phyloP scores from a whole-genome alignment of 192 early-diverging fungal genomes.

The Mortierella hygrophila region DNA sequence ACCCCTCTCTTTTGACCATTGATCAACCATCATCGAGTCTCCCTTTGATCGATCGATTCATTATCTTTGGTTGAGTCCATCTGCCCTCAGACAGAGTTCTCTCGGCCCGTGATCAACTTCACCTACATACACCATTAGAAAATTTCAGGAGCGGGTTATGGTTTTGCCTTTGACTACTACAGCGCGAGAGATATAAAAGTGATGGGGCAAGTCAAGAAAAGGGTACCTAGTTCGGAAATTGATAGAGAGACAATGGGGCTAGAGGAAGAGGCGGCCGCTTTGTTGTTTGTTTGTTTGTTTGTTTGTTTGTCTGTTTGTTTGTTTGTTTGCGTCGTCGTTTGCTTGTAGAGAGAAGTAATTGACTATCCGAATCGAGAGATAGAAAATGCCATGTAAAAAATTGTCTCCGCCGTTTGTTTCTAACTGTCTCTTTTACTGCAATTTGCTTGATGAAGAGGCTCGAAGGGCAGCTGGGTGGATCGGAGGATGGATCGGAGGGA shows the following conservation, averaged over 20 bases:
- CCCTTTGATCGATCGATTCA: no score
- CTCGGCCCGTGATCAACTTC: neutral
- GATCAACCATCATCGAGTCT: no score
- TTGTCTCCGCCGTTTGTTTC: neutral
- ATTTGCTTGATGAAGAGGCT: neutral
- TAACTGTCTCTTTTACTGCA: neutral
- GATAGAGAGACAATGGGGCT: no score
- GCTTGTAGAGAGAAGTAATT: neutral
- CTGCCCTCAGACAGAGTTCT: no score
- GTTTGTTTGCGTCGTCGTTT: neutral
- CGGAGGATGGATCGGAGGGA: conserved; percentile 1
- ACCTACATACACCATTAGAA: neutral
- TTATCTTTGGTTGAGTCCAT: no score
- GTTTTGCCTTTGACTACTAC: neutral
- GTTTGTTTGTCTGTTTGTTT: neutral
- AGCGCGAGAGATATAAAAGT: neutral
- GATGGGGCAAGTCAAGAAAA: neutral
- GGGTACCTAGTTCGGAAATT: no score
- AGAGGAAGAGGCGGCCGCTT: no score
- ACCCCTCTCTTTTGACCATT: no score
- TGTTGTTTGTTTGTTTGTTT: neutral
- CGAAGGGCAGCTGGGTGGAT: neutral
- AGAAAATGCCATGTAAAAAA: neutral
- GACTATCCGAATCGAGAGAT: neutral
- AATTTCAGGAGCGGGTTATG: neutral